Evolutionary conservation across 2,329 filamentous ascomycete species (phyloP).

Genomic region (Aureobasidium namibiae): DNA sequence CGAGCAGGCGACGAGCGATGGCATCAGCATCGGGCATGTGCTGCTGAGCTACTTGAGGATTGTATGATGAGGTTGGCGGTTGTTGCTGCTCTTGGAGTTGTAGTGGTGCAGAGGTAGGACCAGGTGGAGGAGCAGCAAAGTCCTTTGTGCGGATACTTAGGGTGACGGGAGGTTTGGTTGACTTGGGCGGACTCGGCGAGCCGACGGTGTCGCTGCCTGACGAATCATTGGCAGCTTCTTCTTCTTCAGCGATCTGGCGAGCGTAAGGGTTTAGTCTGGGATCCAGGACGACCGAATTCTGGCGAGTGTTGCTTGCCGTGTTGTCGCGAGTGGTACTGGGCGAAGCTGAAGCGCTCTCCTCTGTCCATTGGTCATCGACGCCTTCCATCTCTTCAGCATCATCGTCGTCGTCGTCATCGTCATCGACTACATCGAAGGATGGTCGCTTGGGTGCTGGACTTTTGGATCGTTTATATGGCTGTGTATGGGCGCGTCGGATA

Average conservation of each 20-base stretch:
- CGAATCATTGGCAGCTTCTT: background rate
- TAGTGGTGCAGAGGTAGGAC: background rate
- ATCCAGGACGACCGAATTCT: constrained; percentile 18
- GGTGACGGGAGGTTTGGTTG: background rate
- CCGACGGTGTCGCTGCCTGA: constrained; percentile 1
- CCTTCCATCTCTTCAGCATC: constrained; percentile 18
- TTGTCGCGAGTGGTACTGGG: constrained; percentile 17
- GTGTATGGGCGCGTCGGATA: constrained; percentile 12
- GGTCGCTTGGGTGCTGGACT: constrained; percentile 29
- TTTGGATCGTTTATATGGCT: constrained; percentile 18
- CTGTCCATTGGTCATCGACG: constrained; percentile 18
- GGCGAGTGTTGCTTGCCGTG: constrained; percentile 17
- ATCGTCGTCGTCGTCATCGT: constrained; percentile 20
- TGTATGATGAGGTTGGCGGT: constrained; percentile 4
- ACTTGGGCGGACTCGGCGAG: background rate
- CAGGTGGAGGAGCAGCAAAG: constrained; percentile 4
- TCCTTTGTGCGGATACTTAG: constrained; percentile 3
- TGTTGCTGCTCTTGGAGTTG: background rate
- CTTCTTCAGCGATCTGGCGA: background rate
- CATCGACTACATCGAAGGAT: constrained; percentile 36
- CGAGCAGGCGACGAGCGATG: constrained; percentile 59
- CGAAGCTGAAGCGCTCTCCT: constrained; percentile 18
- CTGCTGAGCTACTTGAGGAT: background rate
- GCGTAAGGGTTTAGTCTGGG: constrained; percentile 13
- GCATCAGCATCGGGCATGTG: constrained; percentile 50